Base-by-base conservation (phyloP, 169 alveolate species). In the Cyclospora cayetanensis region DNA sequence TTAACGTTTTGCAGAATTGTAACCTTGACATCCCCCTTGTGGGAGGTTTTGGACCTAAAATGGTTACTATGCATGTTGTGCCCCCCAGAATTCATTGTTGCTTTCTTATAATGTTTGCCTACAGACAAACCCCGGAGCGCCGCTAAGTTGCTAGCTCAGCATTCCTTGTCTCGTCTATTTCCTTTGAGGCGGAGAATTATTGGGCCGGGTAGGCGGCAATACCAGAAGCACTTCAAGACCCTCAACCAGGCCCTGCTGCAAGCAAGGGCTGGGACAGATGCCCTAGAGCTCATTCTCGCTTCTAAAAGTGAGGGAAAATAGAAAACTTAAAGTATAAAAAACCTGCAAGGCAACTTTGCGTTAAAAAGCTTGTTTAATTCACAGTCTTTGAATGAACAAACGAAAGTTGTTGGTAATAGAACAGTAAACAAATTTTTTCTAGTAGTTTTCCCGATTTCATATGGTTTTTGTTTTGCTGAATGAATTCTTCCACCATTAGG, bases 91-190 rank as follows among this genome's bases (percentile, higher is more conserved):
- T n/a, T n/a, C n/a, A n/a, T n/a, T n/a, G n/a, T n/a, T n/a, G n/a
- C n/a, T n/a, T n/a, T n/a, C n/a, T n/a, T n/a, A n/a, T n/a, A n/a
- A n/a, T n/a, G n/a, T n/a, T 9, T 76, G 25, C 31, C 2, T 76
- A 15, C 68, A 76, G 86, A 25, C 15, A 76, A 76, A 29, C 86
- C 86, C 20, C 68, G 4, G 27, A 76, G 86, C 25, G 86, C 86
- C 20, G 68, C 65, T 22, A 42, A 43, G 31, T 31, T 39, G 39
- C 43, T 76, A 2, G 66, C 86, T 12, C 31, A 43, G 11, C 66
- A 22, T 4, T 76, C 66, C 27, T 66, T 76, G 12, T 1, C 18
- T 1, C 65, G 66, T 37, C 55, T 42, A 0, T 76, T 76, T 50
- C 68, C 68, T 63, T 22, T 43, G 86, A 42, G 86, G 9, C 4